Evolutionary conservation across 208 protist species (phyloP).

Genomic region (Paratrypanosoma confusum): DNA sequence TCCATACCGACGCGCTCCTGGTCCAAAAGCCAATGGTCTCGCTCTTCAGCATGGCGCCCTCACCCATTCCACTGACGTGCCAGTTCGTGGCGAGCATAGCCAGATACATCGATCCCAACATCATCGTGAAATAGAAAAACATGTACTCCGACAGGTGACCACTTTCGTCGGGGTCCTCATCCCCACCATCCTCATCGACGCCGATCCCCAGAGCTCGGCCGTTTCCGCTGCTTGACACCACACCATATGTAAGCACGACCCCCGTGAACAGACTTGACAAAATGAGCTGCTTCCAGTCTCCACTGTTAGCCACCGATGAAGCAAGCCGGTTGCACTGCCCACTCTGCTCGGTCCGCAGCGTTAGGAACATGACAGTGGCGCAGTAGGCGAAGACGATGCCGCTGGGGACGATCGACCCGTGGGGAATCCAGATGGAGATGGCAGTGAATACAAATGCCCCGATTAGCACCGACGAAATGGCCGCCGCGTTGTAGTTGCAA

Average conservation of each 20-base stretch:
- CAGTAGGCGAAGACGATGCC: slow-evolving; percentile 88
- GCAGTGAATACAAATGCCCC: slow-evolving; percentile 62
- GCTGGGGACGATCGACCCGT: slow-evolving; percentile 86
- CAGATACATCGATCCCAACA: slow-evolving; percentile 90
- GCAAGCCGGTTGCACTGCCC: slow-evolving; percentile 58
- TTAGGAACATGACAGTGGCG: slow-evolving; percentile 73
- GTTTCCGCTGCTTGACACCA: slow-evolving; percentile 63
- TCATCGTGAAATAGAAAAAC: slow-evolving; percentile 91
- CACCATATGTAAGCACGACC: slow-evolving; percentile 67
- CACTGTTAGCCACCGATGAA: slow-evolving; percentile 3
- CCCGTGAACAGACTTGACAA: slow-evolving; percentile 35
- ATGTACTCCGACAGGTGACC: slow-evolving; percentile 82
- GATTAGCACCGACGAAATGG: slow-evolving; percentile 70
- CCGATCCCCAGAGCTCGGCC: slow-evolving; percentile 39
- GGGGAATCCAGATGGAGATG: slow-evolving; percentile 75
- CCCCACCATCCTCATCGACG: slow-evolving; percentile 54
- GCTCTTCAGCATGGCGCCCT: slow-evolving; percentile 27
- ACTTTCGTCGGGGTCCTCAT: slow-evolving; percentile 59
- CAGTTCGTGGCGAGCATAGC: slow-evolving; percentile 88
- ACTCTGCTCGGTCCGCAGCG: slow-evolving; percentile 52
- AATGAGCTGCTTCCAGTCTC: slow-evolving; percentile 45
- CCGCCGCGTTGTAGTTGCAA: slow-evolving; percentile 80
- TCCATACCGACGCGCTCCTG: slow-evolving; percentile 75
- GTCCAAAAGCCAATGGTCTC: slow-evolving; percentile 84
- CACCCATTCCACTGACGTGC: slow-evolving; percentile 65